These are phyloP conservation scores for Nasturtium officinale DNA, from an alignment of 345 rosid genomes.

Conservation along the genomic window DNA sequence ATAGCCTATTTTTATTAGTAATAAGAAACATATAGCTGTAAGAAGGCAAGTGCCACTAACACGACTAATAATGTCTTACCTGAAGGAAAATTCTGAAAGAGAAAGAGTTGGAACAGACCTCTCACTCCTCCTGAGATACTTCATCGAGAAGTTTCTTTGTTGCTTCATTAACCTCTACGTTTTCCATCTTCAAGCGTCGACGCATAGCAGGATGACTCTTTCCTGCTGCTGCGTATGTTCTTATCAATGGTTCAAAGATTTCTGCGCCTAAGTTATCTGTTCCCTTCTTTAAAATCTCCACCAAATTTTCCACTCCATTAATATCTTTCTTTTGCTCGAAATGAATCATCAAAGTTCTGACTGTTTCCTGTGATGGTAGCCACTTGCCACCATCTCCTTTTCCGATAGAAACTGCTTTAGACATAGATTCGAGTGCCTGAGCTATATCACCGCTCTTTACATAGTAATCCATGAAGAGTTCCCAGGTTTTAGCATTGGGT, in stretches of 20 bases:
- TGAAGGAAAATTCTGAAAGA: conserved; percentile 10
- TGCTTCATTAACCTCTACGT: conserved; percentile 60
- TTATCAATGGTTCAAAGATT: conserved; percentile 74
- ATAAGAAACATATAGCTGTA: conserved; percentile 25
- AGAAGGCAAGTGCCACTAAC: conserved; percentile 17
- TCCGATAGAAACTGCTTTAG: conserved; percentile 65
- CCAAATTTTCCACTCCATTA: conserved; percentile 76
- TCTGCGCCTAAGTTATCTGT: conserved; percentile 58
- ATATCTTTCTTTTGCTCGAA: conserved; percentile 78
- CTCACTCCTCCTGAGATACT: conserved; percentile 71
- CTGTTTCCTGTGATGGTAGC: conserved; percentile 66
- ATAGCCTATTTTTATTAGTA: conserved; percentile 28
- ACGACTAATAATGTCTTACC: conserved; percentile 10
- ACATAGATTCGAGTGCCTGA: conserved; percentile 64
- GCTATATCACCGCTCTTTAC: conserved; percentile 56
- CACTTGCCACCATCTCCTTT: conserved; percentile 78
- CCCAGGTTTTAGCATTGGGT: conserved; percentile 88
- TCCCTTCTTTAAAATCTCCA: conserved; percentile 75
- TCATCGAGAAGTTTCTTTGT: conserved; percentile 67
- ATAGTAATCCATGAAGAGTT: conserved; percentile 67
- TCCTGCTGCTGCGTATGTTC: conserved; percentile 88
- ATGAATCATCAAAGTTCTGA: conserved; percentile 59
- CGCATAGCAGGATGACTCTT: conserved; percentile 65
- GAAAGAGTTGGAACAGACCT: conserved; percentile 36
- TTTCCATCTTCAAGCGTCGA: conserved; percentile 79